These are phyloP conservation scores for Raffaelea arxii DNA, from an alignment of 2,329 filamentous ascomycete species.

Conservation along the genomic window DNA sequence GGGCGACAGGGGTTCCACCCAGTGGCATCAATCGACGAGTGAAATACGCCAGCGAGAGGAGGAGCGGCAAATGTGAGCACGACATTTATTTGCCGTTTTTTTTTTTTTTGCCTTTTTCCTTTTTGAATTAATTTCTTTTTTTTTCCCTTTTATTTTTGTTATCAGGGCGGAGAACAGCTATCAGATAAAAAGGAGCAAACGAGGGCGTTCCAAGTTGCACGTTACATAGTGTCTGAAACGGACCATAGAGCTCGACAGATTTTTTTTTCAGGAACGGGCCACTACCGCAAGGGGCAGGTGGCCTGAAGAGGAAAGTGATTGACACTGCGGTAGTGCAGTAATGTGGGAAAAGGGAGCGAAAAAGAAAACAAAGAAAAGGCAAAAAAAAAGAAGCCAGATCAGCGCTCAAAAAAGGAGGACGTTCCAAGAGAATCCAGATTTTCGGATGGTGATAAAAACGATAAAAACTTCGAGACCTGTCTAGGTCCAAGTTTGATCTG, in stretches of 20 bases:
- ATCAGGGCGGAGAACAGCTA: too few species aligned
- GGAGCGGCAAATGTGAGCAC: too few species aligned
- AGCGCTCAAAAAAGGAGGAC: too few species aligned
- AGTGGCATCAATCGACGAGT: too few species aligned
- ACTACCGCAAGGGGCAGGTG: constrained; percentile 7
- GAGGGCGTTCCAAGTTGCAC: too few species aligned
- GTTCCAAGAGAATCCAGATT: too few species aligned
- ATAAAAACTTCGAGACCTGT: too few species aligned
- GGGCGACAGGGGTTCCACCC: too few species aligned
- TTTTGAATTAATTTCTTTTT: not conserved
- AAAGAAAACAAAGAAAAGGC: not conserved
- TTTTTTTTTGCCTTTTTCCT: not conserved
- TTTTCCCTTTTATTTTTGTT: not conserved
- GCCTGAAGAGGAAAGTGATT: constrained; percentile 4
- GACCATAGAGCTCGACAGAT: not conserved
- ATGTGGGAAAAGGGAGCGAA: not conserved
- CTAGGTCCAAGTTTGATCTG: too few species aligned
- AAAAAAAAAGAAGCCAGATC: not conserved
- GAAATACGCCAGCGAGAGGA: too few species aligned
- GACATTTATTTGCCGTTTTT: not conserved
- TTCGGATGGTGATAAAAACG: not conserved
- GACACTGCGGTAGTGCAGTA: too few species aligned
- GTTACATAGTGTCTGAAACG: too few species aligned
- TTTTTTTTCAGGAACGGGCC: not conserved
- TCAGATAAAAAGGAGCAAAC: not conserved